Evolutionary conservation across 768 basidiomycete genomes (phyloP).

Genomic region (Peribolospora kevripleyi): DNA sequence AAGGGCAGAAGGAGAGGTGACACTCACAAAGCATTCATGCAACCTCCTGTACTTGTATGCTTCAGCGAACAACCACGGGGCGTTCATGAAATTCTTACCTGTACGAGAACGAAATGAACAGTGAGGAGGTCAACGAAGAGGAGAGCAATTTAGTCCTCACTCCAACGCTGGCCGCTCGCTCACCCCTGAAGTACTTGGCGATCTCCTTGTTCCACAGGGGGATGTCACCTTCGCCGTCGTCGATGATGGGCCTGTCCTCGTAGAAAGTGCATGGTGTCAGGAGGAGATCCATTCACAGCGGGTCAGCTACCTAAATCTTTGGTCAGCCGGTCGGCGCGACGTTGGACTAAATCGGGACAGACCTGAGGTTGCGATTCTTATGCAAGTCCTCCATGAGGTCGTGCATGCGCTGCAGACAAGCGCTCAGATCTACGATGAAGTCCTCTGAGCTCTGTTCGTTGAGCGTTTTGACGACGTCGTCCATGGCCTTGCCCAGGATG

Average conservation of each 20-base stretch:
- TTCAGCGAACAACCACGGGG: conserved; percentile 88
- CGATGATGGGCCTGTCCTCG: conserved; percentile 56
- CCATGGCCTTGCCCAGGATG: conserved; percentile 84
- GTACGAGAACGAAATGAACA: not conserved
- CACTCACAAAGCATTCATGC: conserved; percentile 49
- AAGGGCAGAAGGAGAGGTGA: too few relatives aligned
- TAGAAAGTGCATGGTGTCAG: too few relatives aligned
- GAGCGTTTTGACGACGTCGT: conserved; percentile 66
- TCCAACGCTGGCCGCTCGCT: conserved; percentile 20
- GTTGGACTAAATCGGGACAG: not conserved
- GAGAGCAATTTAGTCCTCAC: conserved; percentile 16
- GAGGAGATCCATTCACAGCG: too few relatives aligned
- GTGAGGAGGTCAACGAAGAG: not conserved
- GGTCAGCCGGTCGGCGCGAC: too few relatives aligned
- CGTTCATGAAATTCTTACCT: conserved; percentile 85
- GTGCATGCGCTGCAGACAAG: conserved; percentile 74
- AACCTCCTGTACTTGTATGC: conserved; percentile 66
- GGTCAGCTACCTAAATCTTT: too few relatives aligned
- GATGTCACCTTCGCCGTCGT: conserved; percentile 77
- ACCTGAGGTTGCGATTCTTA: conserved; percentile 5
- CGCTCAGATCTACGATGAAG: conserved; percentile 52
- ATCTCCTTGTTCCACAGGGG: conserved; percentile 85
- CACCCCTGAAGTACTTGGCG: conserved; percentile 56
- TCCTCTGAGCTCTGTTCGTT: conserved; percentile 70
- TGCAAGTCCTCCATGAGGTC: conserved; percentile 67